A percentile compares a stretch with the other conserved stretches of the same genome.
Evolutionary conservation across 495 filamentous ascomycete genomes (phyloP).

Genomic region (Lasiosphaeris hirsuta): DNA sequence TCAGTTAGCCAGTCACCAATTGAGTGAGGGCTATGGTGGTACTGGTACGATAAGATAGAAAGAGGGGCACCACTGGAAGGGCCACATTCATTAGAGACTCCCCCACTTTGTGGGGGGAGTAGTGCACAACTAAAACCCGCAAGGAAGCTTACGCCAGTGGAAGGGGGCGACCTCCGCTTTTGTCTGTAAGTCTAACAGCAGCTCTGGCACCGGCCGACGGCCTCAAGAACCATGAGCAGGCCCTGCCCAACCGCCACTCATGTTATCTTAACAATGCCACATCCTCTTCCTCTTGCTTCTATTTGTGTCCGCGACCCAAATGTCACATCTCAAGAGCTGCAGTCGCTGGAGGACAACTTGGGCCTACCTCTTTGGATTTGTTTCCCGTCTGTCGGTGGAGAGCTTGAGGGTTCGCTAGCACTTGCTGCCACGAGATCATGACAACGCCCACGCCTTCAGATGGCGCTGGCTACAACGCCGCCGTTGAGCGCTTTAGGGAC

Average conservation of each 20-base stretch:
- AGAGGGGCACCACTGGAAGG: neutral
- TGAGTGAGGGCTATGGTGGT: too few relatives aligned
- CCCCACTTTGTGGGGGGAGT: too few relatives aligned
- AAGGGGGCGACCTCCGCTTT: slow-evolving; percentile 42
- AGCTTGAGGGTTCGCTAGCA: neutral
- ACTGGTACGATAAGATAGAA: too few relatives aligned
- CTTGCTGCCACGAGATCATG: neutral
- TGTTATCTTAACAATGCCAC: neutral
- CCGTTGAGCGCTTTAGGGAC: slow-evolving; percentile 65
- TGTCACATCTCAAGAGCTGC: neutral
- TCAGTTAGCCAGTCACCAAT: too few relatives aligned
- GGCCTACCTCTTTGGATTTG: neutral
- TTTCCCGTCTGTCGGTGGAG: neutral
- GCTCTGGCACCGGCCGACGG: neutral
- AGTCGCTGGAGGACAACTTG: neutral
- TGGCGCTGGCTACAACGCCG: slow-evolving; percentile 53
- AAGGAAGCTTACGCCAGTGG: slow-evolving; percentile 17
- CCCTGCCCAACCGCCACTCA: neutral
- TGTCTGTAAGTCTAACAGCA: neutral
- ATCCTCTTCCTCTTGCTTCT: neutral
- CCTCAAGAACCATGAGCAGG: neutral
- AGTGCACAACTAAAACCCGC: neutral
- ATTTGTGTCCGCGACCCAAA: neutral
- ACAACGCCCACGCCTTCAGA: neutral
- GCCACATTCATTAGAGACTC: neutral